These are phyloP conservation scores for Grammothele lineata DNA, from an alignment of 768 basidiomycete species.

Conservation along the genomic window DNA sequence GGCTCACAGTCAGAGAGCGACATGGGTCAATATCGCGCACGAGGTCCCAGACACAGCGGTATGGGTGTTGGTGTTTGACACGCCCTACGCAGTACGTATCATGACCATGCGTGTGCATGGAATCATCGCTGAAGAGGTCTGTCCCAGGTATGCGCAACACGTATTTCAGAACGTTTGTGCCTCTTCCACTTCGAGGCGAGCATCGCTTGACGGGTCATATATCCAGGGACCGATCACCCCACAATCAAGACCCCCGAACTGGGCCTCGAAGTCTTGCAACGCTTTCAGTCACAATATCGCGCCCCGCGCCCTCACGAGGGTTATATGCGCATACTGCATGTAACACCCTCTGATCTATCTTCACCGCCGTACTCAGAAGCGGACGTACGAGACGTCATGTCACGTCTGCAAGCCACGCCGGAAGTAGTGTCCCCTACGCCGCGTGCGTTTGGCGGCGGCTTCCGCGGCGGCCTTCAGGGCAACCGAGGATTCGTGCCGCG, in stretches of 20 bases:
- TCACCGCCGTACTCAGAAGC: background rate
- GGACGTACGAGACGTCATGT: no score
- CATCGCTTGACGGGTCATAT: no score
- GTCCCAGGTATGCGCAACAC: no score
- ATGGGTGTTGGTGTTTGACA: slow-evolving; percentile 78
- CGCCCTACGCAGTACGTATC: slow-evolving; percentile 60
- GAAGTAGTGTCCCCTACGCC: no score
- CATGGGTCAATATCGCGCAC: slow-evolving; percentile 73
- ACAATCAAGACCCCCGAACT: slow-evolving; percentile 63
- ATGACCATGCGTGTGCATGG: background rate
- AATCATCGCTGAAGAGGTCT: no score
- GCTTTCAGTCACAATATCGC: slow-evolving; percentile 60
- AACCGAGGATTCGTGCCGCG: no score
- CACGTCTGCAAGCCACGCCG: no score
- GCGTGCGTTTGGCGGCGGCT: no score
- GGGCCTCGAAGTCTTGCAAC: slow-evolving; percentile 56
- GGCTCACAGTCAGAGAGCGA: slow-evolving; percentile 52
- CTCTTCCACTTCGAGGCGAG: no score
- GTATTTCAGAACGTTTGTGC: no score
- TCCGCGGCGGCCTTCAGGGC: no score
- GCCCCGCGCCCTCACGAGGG: slow-evolving; percentile 57
- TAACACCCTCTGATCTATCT: slow-evolving; percentile 32
- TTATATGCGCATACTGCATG: slow-evolving; percentile 51
- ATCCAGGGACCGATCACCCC: slow-evolving; percentile 64
- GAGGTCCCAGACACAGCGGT: slow-evolving; percentile 58